Evolutionary conservation across 768 basidiomycete genomes (phyloP), one percentile per base, ranked within the genome.

Genomic region (Erythrobasidium yunnanense): DNA sequence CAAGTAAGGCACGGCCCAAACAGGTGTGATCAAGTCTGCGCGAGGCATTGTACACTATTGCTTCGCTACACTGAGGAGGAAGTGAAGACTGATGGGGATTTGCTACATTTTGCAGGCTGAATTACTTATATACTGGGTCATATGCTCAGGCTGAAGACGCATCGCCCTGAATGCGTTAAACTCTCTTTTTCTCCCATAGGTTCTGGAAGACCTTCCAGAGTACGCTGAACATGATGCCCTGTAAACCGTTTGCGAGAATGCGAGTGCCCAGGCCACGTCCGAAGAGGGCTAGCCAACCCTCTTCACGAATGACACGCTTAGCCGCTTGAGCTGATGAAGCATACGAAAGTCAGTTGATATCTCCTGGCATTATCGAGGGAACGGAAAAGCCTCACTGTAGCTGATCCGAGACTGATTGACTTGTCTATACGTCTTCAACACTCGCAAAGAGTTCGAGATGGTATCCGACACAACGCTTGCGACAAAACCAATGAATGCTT

Each of bases 381-480:
- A 30, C 11, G 38, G 38, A 29, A 5, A 11, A 29, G 29, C 27
- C 79, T 67, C 56, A 79, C 79, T 63, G 74, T 96, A 97, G 0
- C 85, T 83, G 17, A 97, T 85, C 30, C 83, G 81, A 3, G 83
- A 83, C 67, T 86, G 85, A 73, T 90, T 83, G 32, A 92, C 90
- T 75, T 97, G 93, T 17, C 92, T 80, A 77, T 95, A 96, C 0
- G 93, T 96, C 81, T 96, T 97, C 73, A 97, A 77, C 1, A 97
- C 92, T 20, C 90, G 83, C 1, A 97, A 78, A 4, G 86, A 89
- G 78, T 96, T 96, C 47, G 87, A 88, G 45, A 87, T 74, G 1
- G 85, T 87, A 74, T 96, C 93, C 11, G 88, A 91, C 1, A 84
- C 80, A 56, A 95, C 79, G 3, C 88, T 89, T 0, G 91, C 89